Conservation (phyloP, 208 protist species). For the Trichomonas gallinae region DNA sequence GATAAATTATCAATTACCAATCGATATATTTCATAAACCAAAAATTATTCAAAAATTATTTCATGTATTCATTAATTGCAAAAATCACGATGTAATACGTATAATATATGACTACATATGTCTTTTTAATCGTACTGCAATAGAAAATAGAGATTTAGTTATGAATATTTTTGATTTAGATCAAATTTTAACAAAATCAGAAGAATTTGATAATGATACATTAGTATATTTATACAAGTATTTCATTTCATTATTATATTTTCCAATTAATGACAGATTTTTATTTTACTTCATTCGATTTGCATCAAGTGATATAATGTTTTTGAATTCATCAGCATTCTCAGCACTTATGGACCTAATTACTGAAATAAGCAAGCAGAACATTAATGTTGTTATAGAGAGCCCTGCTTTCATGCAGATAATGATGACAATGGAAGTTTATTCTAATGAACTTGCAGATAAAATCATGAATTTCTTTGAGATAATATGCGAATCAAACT, state of each 20-base stretch:
- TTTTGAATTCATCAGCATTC: neutral
- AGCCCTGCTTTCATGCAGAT: neutral
- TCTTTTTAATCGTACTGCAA: neutral
- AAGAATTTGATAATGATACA: neutral
- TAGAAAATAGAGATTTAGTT: neutral
- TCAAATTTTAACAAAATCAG: neutral
- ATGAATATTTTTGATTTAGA: neutral
- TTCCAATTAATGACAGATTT: neutral
- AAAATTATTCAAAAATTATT: neutral
- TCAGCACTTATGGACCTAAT: neutral
- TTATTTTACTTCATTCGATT: neutral
- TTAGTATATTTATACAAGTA: neutral
- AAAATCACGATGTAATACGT: neutral
- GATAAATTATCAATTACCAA: too few species aligned
- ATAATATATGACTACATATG: neutral
- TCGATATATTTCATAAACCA: neutral
- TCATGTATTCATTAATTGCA: neutral
- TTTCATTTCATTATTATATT: neutral
- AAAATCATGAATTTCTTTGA: neutral
- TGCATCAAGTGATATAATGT: neutral
- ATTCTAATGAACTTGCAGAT: neutral
- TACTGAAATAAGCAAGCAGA: neutral
- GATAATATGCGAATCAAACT: neutral
- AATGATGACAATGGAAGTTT: neutral
- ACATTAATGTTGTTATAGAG: neutral